These are phyloP conservation scores for Calendula officinalis DNA, from an alignment of 129 eudicot genomes.

Conservation along the genomic window DNA sequence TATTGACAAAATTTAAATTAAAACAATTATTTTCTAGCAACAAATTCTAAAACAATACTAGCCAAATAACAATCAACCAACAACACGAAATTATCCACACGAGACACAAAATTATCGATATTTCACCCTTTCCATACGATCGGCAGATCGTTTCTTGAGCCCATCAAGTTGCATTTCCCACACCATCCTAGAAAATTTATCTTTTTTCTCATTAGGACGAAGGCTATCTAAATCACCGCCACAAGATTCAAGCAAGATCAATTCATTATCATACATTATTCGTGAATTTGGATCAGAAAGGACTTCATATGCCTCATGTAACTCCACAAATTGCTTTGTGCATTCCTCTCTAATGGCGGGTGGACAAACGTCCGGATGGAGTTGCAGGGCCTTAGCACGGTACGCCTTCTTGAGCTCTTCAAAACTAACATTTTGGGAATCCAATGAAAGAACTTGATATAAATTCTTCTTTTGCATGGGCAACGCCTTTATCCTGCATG, in stretches of 20 bases:
- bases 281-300: conserved; percentile 60
- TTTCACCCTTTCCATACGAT: conserved; percentile 35
- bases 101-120: too few species aligned
- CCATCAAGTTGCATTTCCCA: conserved; percentile 60
- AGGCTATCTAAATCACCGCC: neutral
- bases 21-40: too few species aligned
- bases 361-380: conserved; percentile 56
- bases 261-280: conserved; percentile 40
- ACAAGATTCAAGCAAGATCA: conserved; percentile 30
- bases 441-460: conserved; percentile 39
- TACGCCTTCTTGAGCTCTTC: conserved; percentile 63
- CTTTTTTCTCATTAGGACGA: neutral
- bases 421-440: conserved; percentile 29
- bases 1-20: too few species aligned
- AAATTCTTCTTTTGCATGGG: conserved; percentile 23
- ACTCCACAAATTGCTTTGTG: conserved; percentile 46
- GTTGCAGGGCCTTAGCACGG: conserved; percentile 43
- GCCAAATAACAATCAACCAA: too few species aligned
- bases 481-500: conserved; percentile 24
- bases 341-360: conserved; percentile 41
- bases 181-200: conserved; percentile 29
- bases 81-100: too few species aligned
- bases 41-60: too few species aligned
- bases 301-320: conserved; percentile 51
- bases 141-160: conserved; percentile 39